These are phyloP conservation scores for Lasiosphaeria miniovina DNA, from an alignment of 495 filamentous ascomycete genomes.

Conservation along the genomic window DNA sequence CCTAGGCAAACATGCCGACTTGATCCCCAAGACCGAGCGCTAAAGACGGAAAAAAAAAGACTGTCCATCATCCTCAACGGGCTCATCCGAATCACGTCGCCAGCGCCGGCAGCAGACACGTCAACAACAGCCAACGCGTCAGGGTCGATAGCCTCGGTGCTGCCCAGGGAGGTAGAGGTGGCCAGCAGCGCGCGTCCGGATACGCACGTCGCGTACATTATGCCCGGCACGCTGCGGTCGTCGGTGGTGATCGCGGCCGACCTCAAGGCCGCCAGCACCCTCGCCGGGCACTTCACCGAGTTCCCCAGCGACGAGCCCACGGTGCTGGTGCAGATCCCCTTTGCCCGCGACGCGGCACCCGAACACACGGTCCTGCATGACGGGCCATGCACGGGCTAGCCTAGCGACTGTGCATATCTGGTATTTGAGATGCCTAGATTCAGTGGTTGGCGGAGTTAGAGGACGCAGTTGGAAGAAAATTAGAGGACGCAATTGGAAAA, in stretches of 20 bases:
- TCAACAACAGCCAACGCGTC: slow-evolving; percentile 6
- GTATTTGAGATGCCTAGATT: too few relatives aligned
- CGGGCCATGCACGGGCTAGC: slow-evolving; percentile 18
- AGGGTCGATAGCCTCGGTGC: not conserved
- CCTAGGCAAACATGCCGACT: not conserved
- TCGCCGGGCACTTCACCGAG: slow-evolving; percentile 30
- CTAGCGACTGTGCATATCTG: too few relatives aligned
- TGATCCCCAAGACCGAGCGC: too few relatives aligned
- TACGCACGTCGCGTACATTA: slow-evolving; percentile 21
- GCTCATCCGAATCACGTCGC: slow-evolving; percentile 29
- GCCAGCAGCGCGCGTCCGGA: slow-evolving; percentile 11
- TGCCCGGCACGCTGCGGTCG: slow-evolving; percentile 25
- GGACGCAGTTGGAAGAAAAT: too few relatives aligned
- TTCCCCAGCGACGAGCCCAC: slow-evolving; percentile 32
- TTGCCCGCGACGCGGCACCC: slow-evolving; percentile 20
- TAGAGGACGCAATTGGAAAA: too few relatives aligned
- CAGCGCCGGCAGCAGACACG: slow-evolving; percentile 10
- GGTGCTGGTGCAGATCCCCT: slow-evolving; percentile 28
- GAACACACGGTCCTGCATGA: slow-evolving; percentile 23
- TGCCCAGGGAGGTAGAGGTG: not conserved
- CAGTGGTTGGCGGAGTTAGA: too few relatives aligned
- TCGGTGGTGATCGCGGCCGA: slow-evolving; percentile 29
- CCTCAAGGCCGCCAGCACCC: slow-evolving; percentile 23
- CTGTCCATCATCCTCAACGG: slow-evolving; percentile 29
- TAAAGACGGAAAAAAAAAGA: slow-evolving; percentile 6